Conservation (phyloP, 805 yeast species). For the Candida boleticola region DNA sequence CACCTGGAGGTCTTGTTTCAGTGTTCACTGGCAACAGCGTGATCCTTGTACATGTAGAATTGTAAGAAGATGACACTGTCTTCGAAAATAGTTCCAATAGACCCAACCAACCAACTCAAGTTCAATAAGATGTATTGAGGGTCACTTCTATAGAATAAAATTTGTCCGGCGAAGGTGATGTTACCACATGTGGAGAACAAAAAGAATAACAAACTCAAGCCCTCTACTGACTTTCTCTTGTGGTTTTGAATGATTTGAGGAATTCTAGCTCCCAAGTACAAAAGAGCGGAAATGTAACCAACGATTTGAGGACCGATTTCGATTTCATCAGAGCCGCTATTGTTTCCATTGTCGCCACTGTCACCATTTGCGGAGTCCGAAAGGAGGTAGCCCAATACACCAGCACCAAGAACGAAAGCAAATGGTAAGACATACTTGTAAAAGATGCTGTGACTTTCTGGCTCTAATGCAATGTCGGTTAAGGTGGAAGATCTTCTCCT, state of each 20-base stretch:
- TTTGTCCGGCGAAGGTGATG: slow-evolving; percentile 72
- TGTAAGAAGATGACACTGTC: slow-evolving; percentile 65
- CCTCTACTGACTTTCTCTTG: slow-evolving; percentile 74
- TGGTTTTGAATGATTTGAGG: slow-evolving; percentile 88
- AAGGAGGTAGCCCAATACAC: slow-evolving; percentile 56
- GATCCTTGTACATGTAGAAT: slow-evolving; percentile 57
- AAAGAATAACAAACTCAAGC: slow-evolving; percentile 81
- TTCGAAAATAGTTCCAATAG: slow-evolving; percentile 73
- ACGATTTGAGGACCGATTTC: slow-evolving; percentile 59
- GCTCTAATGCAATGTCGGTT: slow-evolving; percentile 48
- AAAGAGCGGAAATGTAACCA: slow-evolving; percentile 67
- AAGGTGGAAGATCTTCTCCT: slow-evolving; percentile 54
- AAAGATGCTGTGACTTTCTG: slow-evolving; percentile 45
- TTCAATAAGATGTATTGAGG: slow-evolving; percentile 57
- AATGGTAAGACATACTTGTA: slow-evolving; percentile 57
- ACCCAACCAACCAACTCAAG: slow-evolving; percentile 76
- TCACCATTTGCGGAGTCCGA: slow-evolving; percentile 32
- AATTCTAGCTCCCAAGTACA: slow-evolving; percentile 68
- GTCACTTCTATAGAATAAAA: slow-evolving; percentile 64
- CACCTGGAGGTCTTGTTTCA: too few species aligned
- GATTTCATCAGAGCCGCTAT: slow-evolving; percentile 25
- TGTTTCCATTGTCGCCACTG: slow-evolving; percentile 17
- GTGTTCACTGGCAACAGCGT: slow-evolving; percentile 5
- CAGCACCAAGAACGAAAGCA: slow-evolving; percentile 59
- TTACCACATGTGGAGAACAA: slow-evolving; percentile 73